Evolutionary conservation across 2,329 filamentous ascomycete genomes (phyloP), one percentile per base, ranked within the genome.

Genomic region (Diaporthe velutina): DNA sequence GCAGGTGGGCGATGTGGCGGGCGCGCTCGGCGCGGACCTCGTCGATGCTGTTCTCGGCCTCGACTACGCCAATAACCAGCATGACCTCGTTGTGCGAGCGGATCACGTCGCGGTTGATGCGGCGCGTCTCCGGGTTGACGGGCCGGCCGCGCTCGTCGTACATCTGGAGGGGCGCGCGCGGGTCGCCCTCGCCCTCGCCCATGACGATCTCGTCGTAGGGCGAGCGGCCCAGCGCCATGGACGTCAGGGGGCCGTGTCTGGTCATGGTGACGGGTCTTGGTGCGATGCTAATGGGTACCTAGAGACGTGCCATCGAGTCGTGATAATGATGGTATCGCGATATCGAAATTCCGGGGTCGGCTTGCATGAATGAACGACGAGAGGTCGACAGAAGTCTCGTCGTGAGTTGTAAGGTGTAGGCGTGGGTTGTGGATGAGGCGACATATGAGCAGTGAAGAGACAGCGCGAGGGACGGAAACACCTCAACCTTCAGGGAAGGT

Each of bases 11-110:
- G 19, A 82, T 81, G n/a, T 85, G 82, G 54, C 75, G 64, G 52
- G 66, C 35, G 2, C 83, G 81, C 54, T 87, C 85, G 9, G 82
- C 80, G 70, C 87, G 84, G 7, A 83, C 82, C 5, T 84, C 83
- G 30, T 82, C 79, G 5, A 79, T 78, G 10, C 82, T 82, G 68
- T 86, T 87, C 71, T 91, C 90, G 19, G 89, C 88, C 78, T 92
- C 90, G 12, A 90, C 90, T 6, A 91, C 90, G 7, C 90, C 90
- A 52, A 92, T 91, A 13, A 91, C 89, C 25, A 88, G 85, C 90
- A 92, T 92, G 4, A 92, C 90, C 77, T 92, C 90, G 77, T 92
- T 92, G 78, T 92, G 90, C 13, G 90, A 87, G 70, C 90, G 85
- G 35, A 92, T 89, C 42, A 91, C 86, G 74, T 90, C 87, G 66